These are phyloP conservation scores for Dioscorea dumetorum DNA, from an alignment of 106 monocot genomes.

Conservation along the genomic window DNA sequence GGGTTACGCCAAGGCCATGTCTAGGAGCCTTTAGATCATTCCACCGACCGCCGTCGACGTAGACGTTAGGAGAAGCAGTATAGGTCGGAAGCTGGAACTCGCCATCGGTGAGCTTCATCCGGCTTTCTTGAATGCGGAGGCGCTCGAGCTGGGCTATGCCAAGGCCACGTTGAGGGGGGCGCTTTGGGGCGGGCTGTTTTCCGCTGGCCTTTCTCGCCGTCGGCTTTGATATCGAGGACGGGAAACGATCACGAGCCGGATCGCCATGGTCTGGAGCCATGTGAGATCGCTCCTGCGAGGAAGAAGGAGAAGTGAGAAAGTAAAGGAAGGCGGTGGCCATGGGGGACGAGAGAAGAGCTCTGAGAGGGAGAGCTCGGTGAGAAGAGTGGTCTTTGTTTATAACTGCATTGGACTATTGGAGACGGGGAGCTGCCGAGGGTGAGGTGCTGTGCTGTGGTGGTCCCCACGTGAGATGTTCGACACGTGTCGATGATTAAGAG, in stretches of 20 bases:
- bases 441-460: not conserved
- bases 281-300: not conserved
- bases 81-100: no score
- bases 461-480: not conserved
- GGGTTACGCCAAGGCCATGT: no score
- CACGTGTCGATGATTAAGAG: not conserved
- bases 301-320: not conserved
- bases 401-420: no score
- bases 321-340: constrained; percentile 20
- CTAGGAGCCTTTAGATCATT: no score
- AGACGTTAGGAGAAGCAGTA: no score
- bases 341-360: not conserved
- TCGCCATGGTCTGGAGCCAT: not conserved
- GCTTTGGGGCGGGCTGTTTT: constrained; percentile 20
- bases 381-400: not conserved
- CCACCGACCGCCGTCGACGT: no score
- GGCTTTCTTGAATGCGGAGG: constrained; percentile 45
- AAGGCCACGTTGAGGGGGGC: constrained; percentile 49
- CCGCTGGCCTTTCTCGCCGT: not conserved
- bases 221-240: not conserved
- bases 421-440: no score
- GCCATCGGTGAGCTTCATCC: constrained; percentile 9
- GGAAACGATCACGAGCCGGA: not conserved
- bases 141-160: constrained; percentile 52
- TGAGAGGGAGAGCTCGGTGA: not conserved